Evolutionary conservation across 768 basidiomycete species (phyloP), one percentile per base, ranked within the genome.

Genomic region (Lactifluus rugatus): DNA sequence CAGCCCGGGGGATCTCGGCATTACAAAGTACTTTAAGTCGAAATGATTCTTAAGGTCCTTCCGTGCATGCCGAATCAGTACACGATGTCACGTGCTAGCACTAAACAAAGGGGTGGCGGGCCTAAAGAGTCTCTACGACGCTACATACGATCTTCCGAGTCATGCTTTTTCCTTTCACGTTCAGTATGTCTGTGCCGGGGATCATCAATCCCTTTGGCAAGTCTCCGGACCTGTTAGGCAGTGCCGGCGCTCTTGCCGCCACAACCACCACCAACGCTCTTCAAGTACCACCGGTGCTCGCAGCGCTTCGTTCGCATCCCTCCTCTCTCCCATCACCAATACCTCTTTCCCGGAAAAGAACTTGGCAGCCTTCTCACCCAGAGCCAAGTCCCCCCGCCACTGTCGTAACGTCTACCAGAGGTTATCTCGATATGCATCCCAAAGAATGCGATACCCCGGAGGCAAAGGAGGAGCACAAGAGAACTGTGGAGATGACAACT

Each of bases 101-200:
- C n/a, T n/a, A n/a, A n/a, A n/a, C n/a, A n/a, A n/a, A n/a, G n/a
- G n/a, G n/a, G n/a, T n/a, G n/a, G n/a, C n/a, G n/a, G n/a, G n/a
- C n/a, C n/a, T n/a, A n/a, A n/a, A n/a, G n/a, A n/a, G n/a, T n/a
- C n/a, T n/a, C n/a, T n/a, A n/a, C n/a, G n/a, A n/a, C n/a, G n/a
- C n/a, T n/a, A n/a, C n/a, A n/a, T n/a, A n/a, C n/a, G n/a, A n/a
- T n/a, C 53, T 17, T 8, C 44, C 52, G 34, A 54, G 5, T 39
- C 45, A 79, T 81, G 78, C 68, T 74, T 3, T 88, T 87, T 65
- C 79, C 85, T 13, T 89, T 89, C 67, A 86, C 85, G 51, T 89
- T 89, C 74, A 79, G 69, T 16, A 75, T 88, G 59, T 68, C 76
- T 36, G 80, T 85, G 13, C 83, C 86, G 5, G 85, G 84, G 6